Percentiles rank a stretch among this genome's conserved stretches.
phyloP scores from a whole-genome alignment of 2,329 filamentous ascomycete species.

The Paracorniculantispora psalliotae region DNA sequence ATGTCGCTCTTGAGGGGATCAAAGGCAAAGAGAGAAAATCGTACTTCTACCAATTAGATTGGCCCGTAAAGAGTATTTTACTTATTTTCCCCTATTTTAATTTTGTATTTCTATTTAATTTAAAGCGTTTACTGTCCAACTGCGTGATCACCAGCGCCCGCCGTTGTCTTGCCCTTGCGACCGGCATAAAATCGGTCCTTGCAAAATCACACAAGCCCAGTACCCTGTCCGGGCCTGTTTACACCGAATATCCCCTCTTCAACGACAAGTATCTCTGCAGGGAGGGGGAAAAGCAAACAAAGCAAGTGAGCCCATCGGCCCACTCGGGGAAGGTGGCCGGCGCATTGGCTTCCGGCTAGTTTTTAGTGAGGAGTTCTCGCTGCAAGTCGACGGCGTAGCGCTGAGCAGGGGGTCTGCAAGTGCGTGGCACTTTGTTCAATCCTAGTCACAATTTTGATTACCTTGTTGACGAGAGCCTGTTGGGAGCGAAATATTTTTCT shows the following conservation, averaged over 20 bases:
- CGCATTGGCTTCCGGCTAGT: not conserved
- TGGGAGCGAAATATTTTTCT: not conserved
- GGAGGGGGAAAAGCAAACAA: not conserved
- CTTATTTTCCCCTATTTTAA: too few relatives aligned
- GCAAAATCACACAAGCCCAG: too few relatives aligned
- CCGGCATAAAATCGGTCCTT: too few relatives aligned
- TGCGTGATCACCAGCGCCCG: too few relatives aligned
- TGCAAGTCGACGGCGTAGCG: not conserved
- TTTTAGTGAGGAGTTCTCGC: not conserved
- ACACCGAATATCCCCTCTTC: not conserved
- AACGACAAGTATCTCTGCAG: too few relatives aligned
- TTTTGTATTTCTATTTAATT: too few relatives aligned
- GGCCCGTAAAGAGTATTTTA: too few relatives aligned
- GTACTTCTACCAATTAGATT: too few relatives aligned
- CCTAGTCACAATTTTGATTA: not conserved
- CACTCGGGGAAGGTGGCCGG: not conserved
- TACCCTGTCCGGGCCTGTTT: not conserved
- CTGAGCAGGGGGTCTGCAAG: not conserved
- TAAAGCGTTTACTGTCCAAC: too few relatives aligned
- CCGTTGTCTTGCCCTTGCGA: too few relatives aligned
- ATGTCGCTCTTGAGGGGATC: too few relatives aligned
- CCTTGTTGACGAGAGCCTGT: not conserved
- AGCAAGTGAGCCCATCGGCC: not conserved
- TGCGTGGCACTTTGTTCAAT: not conserved
- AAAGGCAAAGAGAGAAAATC: too few relatives aligned